These are phyloP conservation scores for Zea luxurians DNA, from an alignment of 176 grass and related monocot species.

Conservation along the genomic window DNA sequence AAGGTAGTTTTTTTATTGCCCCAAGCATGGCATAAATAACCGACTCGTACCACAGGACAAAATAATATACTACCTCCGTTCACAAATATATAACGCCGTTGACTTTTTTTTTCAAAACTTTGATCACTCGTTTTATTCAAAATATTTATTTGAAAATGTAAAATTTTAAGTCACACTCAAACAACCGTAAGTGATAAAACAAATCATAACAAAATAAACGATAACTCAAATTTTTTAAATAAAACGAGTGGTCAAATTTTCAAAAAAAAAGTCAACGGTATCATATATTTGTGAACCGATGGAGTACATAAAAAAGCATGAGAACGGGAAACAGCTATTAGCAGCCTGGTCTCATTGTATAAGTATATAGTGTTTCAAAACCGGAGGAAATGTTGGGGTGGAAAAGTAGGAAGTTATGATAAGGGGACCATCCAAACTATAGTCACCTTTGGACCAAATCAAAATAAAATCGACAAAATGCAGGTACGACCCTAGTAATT, in stretches of 20 bases:
- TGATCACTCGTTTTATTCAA: too few species aligned
- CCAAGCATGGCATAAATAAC: not conserved
- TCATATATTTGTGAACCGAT: too few species aligned
- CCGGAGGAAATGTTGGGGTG: not conserved
- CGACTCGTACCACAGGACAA: not conserved
- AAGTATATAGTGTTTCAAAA: slow-evolving; percentile 3
- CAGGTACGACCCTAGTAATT: slow-evolving; percentile 21
- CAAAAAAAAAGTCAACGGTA: too few species aligned
- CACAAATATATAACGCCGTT: too few species aligned
- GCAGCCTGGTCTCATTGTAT: slow-evolving; percentile 30
- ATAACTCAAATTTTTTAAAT: too few species aligned
- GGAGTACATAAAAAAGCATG: slow-evolving; percentile 10
- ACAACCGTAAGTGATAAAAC: too few species aligned
- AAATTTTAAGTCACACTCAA: too few species aligned
- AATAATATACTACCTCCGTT: not conserved
- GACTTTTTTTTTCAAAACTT: too few species aligned
- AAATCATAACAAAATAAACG: too few species aligned
- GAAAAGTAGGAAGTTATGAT: slow-evolving; percentile 22
- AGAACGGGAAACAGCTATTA: slow-evolving; percentile 32
- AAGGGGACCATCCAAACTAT: slow-evolving; percentile 28
- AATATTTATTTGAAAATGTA: too few species aligned
- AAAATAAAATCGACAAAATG: slow-evolving; percentile 29
- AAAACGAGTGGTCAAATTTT: too few species aligned
- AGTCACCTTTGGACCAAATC: slow-evolving; percentile 19
- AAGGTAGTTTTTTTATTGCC: not conserved